Conservation (phyloP, 768 basidiomycete genomes). For the Termitomyces sp. region DNA sequence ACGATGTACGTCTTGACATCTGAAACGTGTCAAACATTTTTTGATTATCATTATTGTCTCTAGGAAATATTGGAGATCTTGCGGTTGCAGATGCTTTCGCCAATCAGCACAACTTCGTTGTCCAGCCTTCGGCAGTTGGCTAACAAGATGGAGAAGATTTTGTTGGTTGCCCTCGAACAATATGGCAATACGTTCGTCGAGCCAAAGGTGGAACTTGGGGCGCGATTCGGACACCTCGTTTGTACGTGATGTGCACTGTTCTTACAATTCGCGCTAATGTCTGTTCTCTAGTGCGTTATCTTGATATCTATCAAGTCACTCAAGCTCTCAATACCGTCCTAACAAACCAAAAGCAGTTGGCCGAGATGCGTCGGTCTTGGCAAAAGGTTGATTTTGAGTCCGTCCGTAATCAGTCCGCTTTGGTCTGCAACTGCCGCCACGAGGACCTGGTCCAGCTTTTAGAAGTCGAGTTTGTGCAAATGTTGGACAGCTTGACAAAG, state of each 20-base stretch:
- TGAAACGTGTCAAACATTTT: neutral
- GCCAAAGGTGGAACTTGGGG: conserved; percentile 86
- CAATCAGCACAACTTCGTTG: conserved; percentile 62
- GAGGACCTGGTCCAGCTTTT: conserved; percentile 83
- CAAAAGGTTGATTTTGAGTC: conserved; percentile 86
- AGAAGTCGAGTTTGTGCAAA: conserved; percentile 77
- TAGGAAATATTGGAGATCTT: conserved; percentile 87
- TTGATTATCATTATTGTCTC: conserved; percentile 5
- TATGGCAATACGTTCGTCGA: conserved; percentile 89
- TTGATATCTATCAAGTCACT: conserved; percentile 90
- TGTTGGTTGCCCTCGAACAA: conserved; percentile 72
- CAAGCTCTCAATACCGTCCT: conserved; percentile 86
- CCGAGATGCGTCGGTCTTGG: conserved; percentile 87
- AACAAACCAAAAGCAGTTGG: conserved; percentile 78
- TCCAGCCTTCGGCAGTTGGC: conserved; percentile 75
- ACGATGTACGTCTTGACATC: conserved; percentile 62
- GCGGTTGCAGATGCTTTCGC: conserved; percentile 78
- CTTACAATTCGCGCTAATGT: conserved; percentile 3
- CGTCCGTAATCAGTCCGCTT: conserved; percentile 86
- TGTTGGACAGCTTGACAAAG: conserved; percentile 69
- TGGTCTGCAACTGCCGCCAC: conserved; percentile 90
- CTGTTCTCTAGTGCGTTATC: conserved; percentile 65
- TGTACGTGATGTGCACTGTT: conserved; percentile 43
- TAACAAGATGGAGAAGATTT: conserved; percentile 88
- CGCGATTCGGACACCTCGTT: conserved; percentile 87